Conservation (phyloP, 192 early-diverging fungal species). For the Mortierella claussenii region DNA sequence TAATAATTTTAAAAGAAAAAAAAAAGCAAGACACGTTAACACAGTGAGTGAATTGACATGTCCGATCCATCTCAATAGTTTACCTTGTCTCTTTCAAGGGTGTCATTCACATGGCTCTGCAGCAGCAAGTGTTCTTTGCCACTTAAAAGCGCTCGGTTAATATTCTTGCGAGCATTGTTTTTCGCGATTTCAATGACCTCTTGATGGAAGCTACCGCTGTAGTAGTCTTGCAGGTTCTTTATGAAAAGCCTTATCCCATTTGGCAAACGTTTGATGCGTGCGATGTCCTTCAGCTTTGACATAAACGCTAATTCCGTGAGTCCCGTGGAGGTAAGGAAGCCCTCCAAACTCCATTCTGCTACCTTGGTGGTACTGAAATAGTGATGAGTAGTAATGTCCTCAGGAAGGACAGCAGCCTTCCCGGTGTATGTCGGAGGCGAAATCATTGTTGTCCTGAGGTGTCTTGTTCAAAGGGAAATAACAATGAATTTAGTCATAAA, state of each 20-base stretch:
- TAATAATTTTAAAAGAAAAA: background rate
- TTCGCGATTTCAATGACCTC: slow-evolving; percentile 13
- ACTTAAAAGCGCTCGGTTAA: slow-evolving; percentile 16
- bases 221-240: background rate
- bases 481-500: no score
- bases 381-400: background rate
- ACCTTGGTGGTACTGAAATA: slow-evolving; percentile 16
- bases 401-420: background rate
- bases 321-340: slow-evolving; percentile 14
- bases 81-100: slow-evolving; percentile 21
- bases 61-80: slow-evolving; percentile 9
- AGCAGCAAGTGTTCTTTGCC: slow-evolving; percentile 20
- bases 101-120: slow-evolving; percentile 7
- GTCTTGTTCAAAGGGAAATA: background rate
- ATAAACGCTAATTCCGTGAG: slow-evolving; percentile 7
- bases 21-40: background rate
- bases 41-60: background rate
- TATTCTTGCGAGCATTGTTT: slow-evolving; percentile 6
- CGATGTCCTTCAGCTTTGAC: slow-evolving; percentile 7
- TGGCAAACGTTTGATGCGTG: slow-evolving; percentile 6
- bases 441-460: slow-evolving; percentile 6
- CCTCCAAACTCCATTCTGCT: slow-evolving; percentile 22
- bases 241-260: background rate
- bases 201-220: background rate
- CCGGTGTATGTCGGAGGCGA: slow-evolving; percentile 1